phyloP scores from a whole-genome alignment of 129 eudicot species.

The Tagetes erecta region DNA sequence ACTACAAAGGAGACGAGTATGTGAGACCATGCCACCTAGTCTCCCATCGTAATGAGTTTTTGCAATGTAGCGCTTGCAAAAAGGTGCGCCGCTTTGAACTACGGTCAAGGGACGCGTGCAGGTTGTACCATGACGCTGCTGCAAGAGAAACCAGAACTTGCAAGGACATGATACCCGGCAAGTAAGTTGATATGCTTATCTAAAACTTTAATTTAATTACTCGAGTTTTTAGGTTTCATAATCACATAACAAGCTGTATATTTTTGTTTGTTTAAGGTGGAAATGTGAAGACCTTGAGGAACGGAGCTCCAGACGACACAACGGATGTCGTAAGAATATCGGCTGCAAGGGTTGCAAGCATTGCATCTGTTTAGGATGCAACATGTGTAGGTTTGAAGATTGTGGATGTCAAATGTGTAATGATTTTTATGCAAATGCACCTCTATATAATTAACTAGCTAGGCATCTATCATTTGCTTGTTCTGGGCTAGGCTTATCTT shows the following conservation, averaged over 20 bases:
- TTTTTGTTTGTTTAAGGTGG: too few species aligned
- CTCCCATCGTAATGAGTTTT: slow-evolving; percentile 32
- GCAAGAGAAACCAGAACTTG: background rate
- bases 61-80: slow-evolving; percentile 21
- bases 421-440: too few species aligned
- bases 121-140: slow-evolving; percentile 23
- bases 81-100: slow-evolving; percentile 30
- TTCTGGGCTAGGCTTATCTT: too few species aligned
- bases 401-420: too few species aligned
- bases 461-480: too few species aligned
- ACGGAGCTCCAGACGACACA: too few species aligned
- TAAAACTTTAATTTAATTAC: background rate
- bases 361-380: too few species aligned
- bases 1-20: slow-evolving; percentile 18
- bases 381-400: too few species aligned
- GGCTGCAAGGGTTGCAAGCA: too few species aligned
- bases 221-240: background rate
- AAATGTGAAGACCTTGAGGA: background rate
- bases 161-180: background rate
- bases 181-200: background rate
- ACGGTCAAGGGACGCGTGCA: slow-evolving; percentile 17
- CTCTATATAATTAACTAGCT: background rate
- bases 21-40: slow-evolving; percentile 18
- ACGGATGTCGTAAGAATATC: too few species aligned
- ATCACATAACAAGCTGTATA: background rate